These are phyloP conservation scores for Mucuna pruriens DNA, from an alignment of 306 rosid genomes.

Conservation along the genomic window DNA sequence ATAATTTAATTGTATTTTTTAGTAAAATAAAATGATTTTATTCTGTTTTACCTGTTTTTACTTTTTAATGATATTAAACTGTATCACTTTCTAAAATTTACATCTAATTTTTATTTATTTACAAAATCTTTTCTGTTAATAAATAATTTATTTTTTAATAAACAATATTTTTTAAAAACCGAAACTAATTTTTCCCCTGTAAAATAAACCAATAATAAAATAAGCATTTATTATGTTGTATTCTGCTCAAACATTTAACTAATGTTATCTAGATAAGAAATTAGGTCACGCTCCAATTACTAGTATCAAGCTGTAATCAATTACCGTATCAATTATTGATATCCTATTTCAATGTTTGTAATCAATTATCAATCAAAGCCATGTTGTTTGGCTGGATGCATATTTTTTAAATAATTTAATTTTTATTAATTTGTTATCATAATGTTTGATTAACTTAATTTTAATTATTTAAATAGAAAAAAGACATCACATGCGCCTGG, in stretches of 20 bases:
- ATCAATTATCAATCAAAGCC: conserved; percentile 8
- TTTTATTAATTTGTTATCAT: not conserved
- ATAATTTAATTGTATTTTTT: too few relatives aligned
- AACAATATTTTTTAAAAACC: too few relatives aligned
- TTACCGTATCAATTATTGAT: conserved; percentile 15
- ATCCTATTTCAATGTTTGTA: not conserved
- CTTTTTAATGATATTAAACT: not conserved
- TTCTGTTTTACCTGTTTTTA: not conserved
- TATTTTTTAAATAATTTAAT: not conserved
- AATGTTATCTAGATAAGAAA: not conserved
- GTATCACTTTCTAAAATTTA: not conserved
- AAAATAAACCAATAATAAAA: not conserved
- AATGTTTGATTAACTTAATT: not conserved
- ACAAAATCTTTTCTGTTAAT: not conserved
- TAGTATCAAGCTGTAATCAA: conserved; percentile 9
- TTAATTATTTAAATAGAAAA: not conserved
- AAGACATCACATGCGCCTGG: not conserved
- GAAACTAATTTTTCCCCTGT: not conserved
- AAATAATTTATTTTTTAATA: too few relatives aligned
- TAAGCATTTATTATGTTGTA: not conserved
- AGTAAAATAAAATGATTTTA: not conserved
- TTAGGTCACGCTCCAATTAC: conserved; percentile 4
- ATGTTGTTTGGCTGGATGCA: not conserved
- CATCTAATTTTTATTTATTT: not conserved
- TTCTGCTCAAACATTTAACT: not conserved